Evolutionary conservation across 345 rosid species (phyloP), one percentile per base, ranked within the genome.

Genomic region (Mercurialis annua): DNA sequence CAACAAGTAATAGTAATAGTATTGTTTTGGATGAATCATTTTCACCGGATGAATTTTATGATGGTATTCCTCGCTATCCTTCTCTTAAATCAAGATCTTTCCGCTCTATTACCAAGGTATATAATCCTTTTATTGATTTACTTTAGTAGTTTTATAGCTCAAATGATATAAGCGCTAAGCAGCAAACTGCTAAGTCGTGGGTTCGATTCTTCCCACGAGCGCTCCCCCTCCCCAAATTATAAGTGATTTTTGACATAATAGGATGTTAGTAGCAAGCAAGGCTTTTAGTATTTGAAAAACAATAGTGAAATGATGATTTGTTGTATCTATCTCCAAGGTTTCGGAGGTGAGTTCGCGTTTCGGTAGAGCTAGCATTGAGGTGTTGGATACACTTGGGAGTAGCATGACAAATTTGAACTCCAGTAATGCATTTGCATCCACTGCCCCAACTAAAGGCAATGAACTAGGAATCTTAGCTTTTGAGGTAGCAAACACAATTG

Each of bases 401-500:
- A 88, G 99, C 77, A 81, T 94, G 93, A 84, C 97, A 4, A 92
- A 76, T 84, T 73, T 94, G 69, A 88, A 88, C 66, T 51, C 79
- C 5, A 64, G 70, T 30, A 68, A 76, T 15, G 92, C 94, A 52
- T 91, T 94, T 78, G 71, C 84, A 44, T 85, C 98, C 2, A 82
- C 86, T 27, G 84, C 83, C 62, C 64, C 87, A 4, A 79, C 83
- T 1, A 94, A 91, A 77, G 97, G 97, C 75, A 83, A 87, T 74
- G 85, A 84, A 73, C 87, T 94, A 67, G 66, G 76, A 21, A 94
- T 94, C 67, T 76, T 94, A 73, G 83, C 99, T 57, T 94, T 94
- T 78, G 99, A 94, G 81, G 98, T 88, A 16, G 99, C 99, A 61
- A 94, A 94, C 69, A 94, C 98, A 8, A 77, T 94, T 12, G 98